Conservation (phyloP, 768 basidiomycete species). For the Leucocoprinus birnbaumii region DNA sequence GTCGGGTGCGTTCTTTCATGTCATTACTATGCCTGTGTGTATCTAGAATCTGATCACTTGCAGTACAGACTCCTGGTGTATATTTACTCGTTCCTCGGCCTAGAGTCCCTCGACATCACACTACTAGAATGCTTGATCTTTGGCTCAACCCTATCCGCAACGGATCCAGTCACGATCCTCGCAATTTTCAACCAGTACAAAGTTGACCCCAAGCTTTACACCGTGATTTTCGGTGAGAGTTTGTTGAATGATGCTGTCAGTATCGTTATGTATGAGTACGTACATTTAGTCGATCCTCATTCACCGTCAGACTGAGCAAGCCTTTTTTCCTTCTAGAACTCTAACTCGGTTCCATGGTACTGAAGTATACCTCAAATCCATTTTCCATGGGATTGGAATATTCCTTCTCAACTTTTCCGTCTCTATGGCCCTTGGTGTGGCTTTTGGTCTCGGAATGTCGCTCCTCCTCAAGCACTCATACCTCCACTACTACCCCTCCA, state of each 20-base stretch:
- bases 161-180: slow-evolving; percentile 96
- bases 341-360: slow-evolving; percentile 88
- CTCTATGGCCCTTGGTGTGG: slow-evolving; percentile 91
- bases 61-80: slow-evolving; percentile 85
- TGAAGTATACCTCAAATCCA: slow-evolving; percentile 80
- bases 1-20: slow-evolving; percentile 74
- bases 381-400: slow-evolving; percentile 97
- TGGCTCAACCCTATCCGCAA: slow-evolving; percentile 94
- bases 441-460: slow-evolving; percentile 88
- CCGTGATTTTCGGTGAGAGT: slow-evolving; percentile 96
- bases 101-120: slow-evolving; percentile 84
- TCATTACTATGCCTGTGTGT: neutral
- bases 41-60: slow-evolving; percentile 37
- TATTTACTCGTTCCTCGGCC: slow-evolving; percentile 89
- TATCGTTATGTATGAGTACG: slow-evolving; percentile 99
- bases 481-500: slow-evolving; percentile 81
- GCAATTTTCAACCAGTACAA: slow-evolving; percentile 99
- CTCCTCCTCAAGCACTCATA: slow-evolving; percentile 94
- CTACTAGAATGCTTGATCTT: slow-evolving; percentile 94
- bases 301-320: neutral
- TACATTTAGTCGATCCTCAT: slow-evolving; percentile 19
- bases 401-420: slow-evolving; percentile 94
- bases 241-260: slow-evolving; percentile 98
- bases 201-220: slow-evolving; percentile 97
- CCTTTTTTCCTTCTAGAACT: slow-evolving; percentile 50